phyloP scores from a whole-genome alignment of 306 rosid species.

The Oemleria cerasiformis region DNA sequence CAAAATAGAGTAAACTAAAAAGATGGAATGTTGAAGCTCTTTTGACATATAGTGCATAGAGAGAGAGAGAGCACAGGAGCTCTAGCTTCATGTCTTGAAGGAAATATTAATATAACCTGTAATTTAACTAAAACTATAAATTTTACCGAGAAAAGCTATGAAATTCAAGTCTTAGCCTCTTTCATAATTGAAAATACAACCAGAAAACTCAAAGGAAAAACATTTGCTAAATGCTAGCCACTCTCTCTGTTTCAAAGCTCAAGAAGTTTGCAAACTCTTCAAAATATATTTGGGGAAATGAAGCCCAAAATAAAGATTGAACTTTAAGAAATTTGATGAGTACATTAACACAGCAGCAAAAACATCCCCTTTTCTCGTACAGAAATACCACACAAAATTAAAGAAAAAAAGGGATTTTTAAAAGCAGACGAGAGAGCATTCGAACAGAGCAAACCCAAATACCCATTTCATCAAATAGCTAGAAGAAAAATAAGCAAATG shows the following conservation, averaged over 20 bases:
- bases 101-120: not conserved
- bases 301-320: slow-evolving; percentile 13
- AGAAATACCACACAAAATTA: slow-evolving; percentile 12
- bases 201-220: not conserved
- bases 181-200: not conserved
- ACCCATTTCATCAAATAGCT: slow-evolving; percentile 26
- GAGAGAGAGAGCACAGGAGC: not conserved
- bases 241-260: not conserved
- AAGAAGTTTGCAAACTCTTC: not conserved
- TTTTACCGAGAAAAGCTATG: not conserved
- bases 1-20: not conserved
- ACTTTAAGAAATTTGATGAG: slow-evolving; percentile 19
- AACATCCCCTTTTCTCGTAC: slow-evolving; percentile 10
- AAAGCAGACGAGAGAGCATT: slow-evolving; percentile 6
- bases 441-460: slow-evolving; percentile 22
- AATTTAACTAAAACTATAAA: not conserved
- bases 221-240: not conserved
- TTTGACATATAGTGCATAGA: too few species aligned
- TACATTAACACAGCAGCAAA: not conserved
- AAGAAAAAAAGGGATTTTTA: slow-evolving; percentile 11
- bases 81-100: not conserved
- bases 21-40: not conserved
- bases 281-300: not conserved
- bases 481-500: slow-evolving; percentile 26
- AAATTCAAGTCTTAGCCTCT: not conserved